Evolutionary conservation across 2,329 filamentous ascomycete genomes (phyloP).

Genomic region (Fusarium humuli): DNA sequence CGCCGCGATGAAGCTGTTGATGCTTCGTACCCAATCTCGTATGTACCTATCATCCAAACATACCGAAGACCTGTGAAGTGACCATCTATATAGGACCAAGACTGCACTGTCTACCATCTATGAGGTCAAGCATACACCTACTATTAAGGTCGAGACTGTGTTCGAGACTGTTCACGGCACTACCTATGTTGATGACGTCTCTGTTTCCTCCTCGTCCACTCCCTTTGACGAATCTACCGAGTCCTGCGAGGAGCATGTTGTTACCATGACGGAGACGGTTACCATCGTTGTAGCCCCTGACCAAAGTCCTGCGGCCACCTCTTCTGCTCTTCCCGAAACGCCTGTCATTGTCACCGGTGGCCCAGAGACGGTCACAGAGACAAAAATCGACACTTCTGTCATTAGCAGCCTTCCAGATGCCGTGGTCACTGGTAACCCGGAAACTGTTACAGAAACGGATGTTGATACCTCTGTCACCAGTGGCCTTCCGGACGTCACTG

Average conservation of each 20-base stretch:
- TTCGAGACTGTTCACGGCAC: constrained; percentile 47
- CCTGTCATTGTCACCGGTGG: constrained; percentile 44
- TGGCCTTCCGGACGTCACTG: constrained; percentile 37
- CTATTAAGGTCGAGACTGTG: constrained; percentile 35
- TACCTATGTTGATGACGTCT: constrained; percentile 42
- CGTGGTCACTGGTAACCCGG: constrained; percentile 49
- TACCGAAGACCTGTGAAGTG: neutral
- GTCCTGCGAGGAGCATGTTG: constrained; percentile 36
- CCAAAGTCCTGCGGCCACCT: constrained; percentile 23
- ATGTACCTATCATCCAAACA: constrained; percentile 26
- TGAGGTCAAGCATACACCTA: constrained; percentile 41
- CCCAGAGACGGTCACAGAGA: constrained; percentile 49
- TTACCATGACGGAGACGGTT: constrained; percentile 45
- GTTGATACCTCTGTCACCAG: constrained; percentile 37
- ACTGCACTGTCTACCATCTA: constrained; percentile 52
- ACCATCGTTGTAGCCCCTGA: constrained; percentile 47
- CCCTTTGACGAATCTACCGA: constrained; percentile 42
- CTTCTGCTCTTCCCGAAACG: constrained; percentile 38
- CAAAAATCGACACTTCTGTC: constrained; percentile 45
- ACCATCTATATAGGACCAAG: constrained; percentile 47
- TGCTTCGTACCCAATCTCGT: constrained; percentile 52
- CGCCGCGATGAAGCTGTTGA: constrained; percentile 29
- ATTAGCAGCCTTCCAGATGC: constrained; percentile 50
- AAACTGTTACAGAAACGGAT: constrained; percentile 47
- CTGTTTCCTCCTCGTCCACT: constrained; percentile 42